Conservation (phyloP, 108 stramenopile genomes). For the Seminavis robusta region DNA sequence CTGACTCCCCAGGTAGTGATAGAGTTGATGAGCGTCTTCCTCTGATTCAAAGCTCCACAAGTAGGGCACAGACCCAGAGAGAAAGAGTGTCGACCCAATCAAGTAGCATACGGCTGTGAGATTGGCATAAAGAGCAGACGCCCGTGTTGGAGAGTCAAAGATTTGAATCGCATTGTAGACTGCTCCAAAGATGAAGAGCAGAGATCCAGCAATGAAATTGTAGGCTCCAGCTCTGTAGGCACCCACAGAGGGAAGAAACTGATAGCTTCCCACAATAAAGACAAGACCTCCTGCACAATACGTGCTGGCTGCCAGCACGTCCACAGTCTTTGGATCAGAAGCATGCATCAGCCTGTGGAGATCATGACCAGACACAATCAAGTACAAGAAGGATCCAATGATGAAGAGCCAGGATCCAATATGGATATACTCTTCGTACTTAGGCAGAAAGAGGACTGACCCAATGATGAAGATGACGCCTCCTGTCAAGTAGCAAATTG, state of each 20-base stretch:
- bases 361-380: slow-evolving; percentile 1
- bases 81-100: slow-evolving; percentile 8
- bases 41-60: not conserved
- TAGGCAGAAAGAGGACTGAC: not conserved
- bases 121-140: not conserved
- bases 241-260: not conserved
- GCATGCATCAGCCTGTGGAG: not conserved
- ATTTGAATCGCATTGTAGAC: slow-evolving; percentile 1
- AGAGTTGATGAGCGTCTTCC: not conserved
- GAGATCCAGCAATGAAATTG: not conserved
- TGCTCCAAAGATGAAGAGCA: not conserved
- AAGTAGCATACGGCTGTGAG: not conserved
- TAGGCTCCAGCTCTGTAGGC: not conserved
- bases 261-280: not conserved
- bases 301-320: not conserved
- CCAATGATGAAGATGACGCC: not conserved
- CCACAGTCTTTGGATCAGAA: not conserved
- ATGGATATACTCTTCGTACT: not conserved
- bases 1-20: not conserved
- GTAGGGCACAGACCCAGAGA: not conserved
- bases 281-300: not conserved
- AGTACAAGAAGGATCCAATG: slow-evolving; percentile 1
- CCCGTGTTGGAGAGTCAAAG: not conserved
- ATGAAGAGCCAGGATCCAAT: not conserved
- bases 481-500: not conserved